These are phyloP conservation scores for Globisporangium echinulatum DNA, from an alignment of 352 stramenopile genomes.

Conservation along the genomic window DNA sequence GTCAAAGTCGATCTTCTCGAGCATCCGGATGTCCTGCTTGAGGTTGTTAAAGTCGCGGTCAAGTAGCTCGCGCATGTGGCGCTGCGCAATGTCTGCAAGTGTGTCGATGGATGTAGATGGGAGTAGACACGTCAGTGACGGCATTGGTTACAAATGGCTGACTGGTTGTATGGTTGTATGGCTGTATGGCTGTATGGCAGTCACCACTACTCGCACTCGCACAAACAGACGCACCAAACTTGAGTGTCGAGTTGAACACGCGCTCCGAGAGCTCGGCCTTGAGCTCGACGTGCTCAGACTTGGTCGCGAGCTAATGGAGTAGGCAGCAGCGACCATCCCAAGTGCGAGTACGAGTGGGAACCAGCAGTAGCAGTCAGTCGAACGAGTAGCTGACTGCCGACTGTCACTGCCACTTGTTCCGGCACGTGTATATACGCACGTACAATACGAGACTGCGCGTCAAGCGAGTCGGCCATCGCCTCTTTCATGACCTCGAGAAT, in stretches of 20 bases:
- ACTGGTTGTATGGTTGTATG: background rate
- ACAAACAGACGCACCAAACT: conserved; percentile 53
- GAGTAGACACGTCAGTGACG: too few species aligned
- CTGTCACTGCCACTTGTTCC: too few species aligned
- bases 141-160: conserved; percentile 50
- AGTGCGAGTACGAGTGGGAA: background rate
- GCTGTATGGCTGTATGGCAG: background rate
- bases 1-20: conserved; percentile 88
- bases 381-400: too few species aligned
- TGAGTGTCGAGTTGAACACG: conserved; percentile 87
- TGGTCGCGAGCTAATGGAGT: conserved; percentile 60
- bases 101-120: too few species aligned
- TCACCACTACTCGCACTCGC: too few species aligned
- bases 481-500: conserved; percentile 82
- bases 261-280: conserved; percentile 82
- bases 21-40: conserved; percentile 88
- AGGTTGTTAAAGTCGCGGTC: conserved; percentile 87
- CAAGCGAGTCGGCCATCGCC: conserved; percentile 71
- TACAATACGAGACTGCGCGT: conserved; percentile 64
- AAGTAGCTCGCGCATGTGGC: conserved; percentile 82
- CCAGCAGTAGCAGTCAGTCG: background rate
- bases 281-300: conserved; percentile 82
- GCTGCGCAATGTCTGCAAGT: conserved; percentile 75
- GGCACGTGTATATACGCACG: conserved; percentile 4
- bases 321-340: background rate